Evolutionary conservation across 2,329 filamentous ascomycete species (phyloP), one percentile per base, ranked within the genome.

Genomic region (Arthrobotrys sphaeroides): DNA sequence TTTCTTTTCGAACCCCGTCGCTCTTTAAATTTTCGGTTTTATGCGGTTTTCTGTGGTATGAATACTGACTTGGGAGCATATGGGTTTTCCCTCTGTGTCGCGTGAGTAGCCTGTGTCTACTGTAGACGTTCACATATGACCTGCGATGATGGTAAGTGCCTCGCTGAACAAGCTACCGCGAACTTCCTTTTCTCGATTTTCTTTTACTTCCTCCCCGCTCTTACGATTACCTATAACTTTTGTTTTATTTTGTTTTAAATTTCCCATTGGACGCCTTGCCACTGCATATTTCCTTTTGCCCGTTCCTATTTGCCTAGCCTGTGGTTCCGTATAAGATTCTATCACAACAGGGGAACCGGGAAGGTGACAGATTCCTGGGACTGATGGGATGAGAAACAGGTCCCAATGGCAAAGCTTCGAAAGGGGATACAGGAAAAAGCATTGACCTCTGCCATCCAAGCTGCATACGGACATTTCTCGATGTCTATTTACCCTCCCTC

Each of bases 51-150:
- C 55, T 49, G 57, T 74, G 62, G 62, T 67, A 67, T 67, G 45
- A 62, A 80, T 80, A 82, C 82, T 83, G 81, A 83, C 80, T 81
- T 82, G 79, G 80, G 81, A 75, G 72, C 72, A 64, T 68, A 75
- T 75, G 72, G 70, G 72, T 75, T 75, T 65, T 75, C 57, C n/a
- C 64, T 69, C 65, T 75, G 72, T 75, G 80, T 81, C 83, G 82
- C 82, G 81, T 84, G 85, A 83, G 72, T 85, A 94, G 91, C 91
- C 82, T 94, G 91, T 85, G 90, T 94, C 82, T 94, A 94, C 84
- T 94, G 91, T 85, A 90, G 91, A 83, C 89, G 91, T 88, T 94
- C 92, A 91, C 92, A 94, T 88, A 94, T 94, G 91, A 94, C 91
- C 82, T 94, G 92, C 87, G 91, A 94, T 77, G 79, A 80, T 77